A percentile compares a stretch with the other conserved stretches of the same genome.
phyloP scores from a whole-genome alignment of 2,329 filamentous ascomycete genomes.

The Setomelanomma holmii region DNA sequence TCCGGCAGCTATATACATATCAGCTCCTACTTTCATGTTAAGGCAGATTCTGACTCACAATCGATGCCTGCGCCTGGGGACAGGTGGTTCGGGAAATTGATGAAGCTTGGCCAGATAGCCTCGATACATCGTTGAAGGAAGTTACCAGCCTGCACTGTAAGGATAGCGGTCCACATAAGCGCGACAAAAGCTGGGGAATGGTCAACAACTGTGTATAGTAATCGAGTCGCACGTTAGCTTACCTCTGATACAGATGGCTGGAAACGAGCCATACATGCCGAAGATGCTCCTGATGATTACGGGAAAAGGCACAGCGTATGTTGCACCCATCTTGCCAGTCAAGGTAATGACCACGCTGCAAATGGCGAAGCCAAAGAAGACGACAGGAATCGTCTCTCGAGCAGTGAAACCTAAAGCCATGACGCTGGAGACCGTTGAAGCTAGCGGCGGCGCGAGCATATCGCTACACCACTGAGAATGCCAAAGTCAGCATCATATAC shows the following conservation, averaged over 20 bases:
- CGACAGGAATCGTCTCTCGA: slow-evolving; percentile 58
- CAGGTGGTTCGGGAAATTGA: slow-evolving; percentile 49
- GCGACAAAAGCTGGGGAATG: slow-evolving; percentile 54
- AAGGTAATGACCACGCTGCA: slow-evolving; percentile 58
- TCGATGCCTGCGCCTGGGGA: slow-evolving; percentile 37
- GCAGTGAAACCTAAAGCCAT: slow-evolving; percentile 56
- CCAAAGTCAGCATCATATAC: no score
- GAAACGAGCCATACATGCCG: slow-evolving; percentile 54
- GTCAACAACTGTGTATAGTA: no score
- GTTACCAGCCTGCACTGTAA: slow-evolving; percentile 55
- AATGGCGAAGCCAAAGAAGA: slow-evolving; percentile 56
- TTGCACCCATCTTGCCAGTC: slow-evolving; percentile 55
- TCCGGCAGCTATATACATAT: slow-evolving; percentile 48
- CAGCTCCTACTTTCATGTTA: background rate
- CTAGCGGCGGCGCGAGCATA: slow-evolving; percentile 53
- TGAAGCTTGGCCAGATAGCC: slow-evolving; percentile 51
- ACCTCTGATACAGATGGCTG: slow-evolving; percentile 53
- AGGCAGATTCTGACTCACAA: slow-evolving; percentile 22
- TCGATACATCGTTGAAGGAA: slow-evolving; percentile 55
- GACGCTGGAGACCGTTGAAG: slow-evolving; percentile 50
- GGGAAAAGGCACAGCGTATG: slow-evolving; percentile 49
- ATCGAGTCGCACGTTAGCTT: background rate
- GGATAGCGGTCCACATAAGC: slow-evolving; percentile 57
- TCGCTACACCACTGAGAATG: slow-evolving; percentile 56
- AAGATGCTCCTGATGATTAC: slow-evolving; percentile 55